Percentiles rank a stretch among this genome's conserved stretches.
Evolutionary conservation across 1,139 yeast species (phyloP).

Genomic region (Pichia sp.): DNA sequence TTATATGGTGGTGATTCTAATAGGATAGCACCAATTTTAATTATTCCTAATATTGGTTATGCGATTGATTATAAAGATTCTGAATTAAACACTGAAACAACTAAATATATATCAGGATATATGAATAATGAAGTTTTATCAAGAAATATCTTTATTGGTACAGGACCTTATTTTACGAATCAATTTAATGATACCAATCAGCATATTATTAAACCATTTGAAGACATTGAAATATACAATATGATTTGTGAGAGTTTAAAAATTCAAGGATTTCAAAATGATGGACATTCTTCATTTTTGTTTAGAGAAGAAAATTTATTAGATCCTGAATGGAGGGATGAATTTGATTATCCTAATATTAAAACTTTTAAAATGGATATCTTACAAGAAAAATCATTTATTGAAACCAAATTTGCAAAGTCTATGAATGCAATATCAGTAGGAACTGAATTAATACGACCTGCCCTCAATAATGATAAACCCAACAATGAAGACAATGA

Average conservation of each 20-base stretch:
- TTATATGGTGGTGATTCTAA: conserved; percentile 57
- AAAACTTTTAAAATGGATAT: neutral
- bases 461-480: too few species aligned
- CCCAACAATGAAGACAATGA: too few species aligned
- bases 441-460: neutral
- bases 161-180: conserved; percentile 71
- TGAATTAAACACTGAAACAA: too few species aligned
- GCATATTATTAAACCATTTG: conserved; percentile 53
- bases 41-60: conserved; percentile 78
- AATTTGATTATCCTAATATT: conserved; percentile 2
- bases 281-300: conserved; percentile 35
- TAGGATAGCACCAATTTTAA: conserved; percentile 80
- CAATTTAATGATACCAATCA: too few species aligned
- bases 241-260: conserved; percentile 65
- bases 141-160: conserved; percentile 75
- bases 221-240: conserved; percentile 67
- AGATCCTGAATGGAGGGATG: conserved; percentile 1
- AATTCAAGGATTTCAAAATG: conserved; percentile 51
- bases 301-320: neutral
- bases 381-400: neutral
- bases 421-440: neutral
- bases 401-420: conserved; percentile 1
- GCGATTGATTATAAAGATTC: conserved; percentile 67
- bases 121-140: conserved; percentile 68
- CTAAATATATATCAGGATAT: conserved; percentile 56